Conservation (phyloP, 2,329 filamentous ascomycete genomes). For the Cyclaneusma minus region DNA sequence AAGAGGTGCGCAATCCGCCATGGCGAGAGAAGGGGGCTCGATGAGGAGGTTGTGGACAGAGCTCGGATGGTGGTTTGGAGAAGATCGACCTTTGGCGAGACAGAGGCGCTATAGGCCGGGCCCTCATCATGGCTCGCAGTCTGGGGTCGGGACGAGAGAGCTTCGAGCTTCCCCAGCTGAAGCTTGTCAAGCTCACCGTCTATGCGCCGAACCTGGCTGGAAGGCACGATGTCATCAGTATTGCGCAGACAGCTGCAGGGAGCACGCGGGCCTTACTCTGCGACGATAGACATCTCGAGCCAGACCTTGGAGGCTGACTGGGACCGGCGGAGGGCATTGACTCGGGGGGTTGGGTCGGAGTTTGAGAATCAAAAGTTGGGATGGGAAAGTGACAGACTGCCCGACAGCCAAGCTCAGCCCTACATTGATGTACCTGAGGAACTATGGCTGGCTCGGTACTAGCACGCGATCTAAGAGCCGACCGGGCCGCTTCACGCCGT, state of each 20-base stretch:
- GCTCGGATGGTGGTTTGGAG: constrained; percentile 54
- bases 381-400: no score
- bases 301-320: no score
- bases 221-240: constrained; percentile 4
- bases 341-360: no score
- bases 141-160: constrained; percentile 14
- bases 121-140: constrained; percentile 16
- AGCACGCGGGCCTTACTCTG: constrained; percentile 22
- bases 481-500: no score
- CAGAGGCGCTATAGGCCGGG: constrained; percentile 16
- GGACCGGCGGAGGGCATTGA: background rate
- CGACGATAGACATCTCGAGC: constrained; percentile 27
- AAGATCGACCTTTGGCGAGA: constrained; percentile 37
- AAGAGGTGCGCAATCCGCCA: constrained; percentile 46
- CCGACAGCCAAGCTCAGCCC: no score
- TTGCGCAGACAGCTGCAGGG: constrained; percentile 2
- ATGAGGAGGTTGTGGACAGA: constrained; percentile 53
- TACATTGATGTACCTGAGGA: no score
- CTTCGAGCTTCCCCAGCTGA: constrained; percentile 28
- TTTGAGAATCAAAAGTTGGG: no score
- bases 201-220: constrained; percentile 40
- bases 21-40: constrained; percentile 43
- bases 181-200: constrained; percentile 52
- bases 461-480: no score
- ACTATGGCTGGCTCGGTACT: no score